Evolutionary conservation across 352 stramenopile genomes (phyloP).

Genomic region (Phytophthora pisi): DNA sequence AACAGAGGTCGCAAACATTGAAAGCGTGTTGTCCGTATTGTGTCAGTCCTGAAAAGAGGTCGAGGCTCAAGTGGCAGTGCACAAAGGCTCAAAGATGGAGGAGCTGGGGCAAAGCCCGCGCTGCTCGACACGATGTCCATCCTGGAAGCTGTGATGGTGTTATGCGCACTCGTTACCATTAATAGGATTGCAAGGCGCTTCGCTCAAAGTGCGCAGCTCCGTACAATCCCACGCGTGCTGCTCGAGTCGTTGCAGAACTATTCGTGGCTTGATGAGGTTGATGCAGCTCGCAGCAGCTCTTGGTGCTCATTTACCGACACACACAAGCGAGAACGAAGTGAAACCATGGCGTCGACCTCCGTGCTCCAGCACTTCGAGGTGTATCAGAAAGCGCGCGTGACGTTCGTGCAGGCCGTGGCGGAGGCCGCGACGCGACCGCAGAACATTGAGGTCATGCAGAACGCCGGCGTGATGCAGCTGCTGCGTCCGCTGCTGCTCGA

Average conservation of each 20-base stretch:
- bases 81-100: too few species aligned
- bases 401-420: constrained; percentile 94
- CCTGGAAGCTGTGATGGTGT: too few species aligned
- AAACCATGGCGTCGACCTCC: constrained; percentile 82
- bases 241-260: constrained; percentile 32
- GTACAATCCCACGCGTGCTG: constrained; percentile 16
- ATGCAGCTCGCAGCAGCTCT: neutral
- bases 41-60: too few species aligned
- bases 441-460: constrained; percentile 97
- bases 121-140: too few species aligned
- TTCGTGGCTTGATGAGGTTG: constrained; percentile 8
- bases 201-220: too few species aligned
- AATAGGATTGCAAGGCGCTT: too few species aligned
- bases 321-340: constrained; percentile 5
- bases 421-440: constrained; percentile 94
- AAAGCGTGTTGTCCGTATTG: too few species aligned
- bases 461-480: constrained; percentile 95
- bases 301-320: constrained; percentile 14
- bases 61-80: too few species aligned
- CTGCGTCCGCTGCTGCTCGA: constrained; percentile 93
- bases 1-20: too few species aligned
- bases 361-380: constrained; percentile 95
- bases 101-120: too few species aligned
- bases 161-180: too few species aligned
- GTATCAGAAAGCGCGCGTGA: constrained; percentile 95